These are phyloP conservation scores for Incumbomyces delicatus DNA, from an alignment of 2,329 filamentous ascomycete genomes.

Conservation along the genomic window DNA sequence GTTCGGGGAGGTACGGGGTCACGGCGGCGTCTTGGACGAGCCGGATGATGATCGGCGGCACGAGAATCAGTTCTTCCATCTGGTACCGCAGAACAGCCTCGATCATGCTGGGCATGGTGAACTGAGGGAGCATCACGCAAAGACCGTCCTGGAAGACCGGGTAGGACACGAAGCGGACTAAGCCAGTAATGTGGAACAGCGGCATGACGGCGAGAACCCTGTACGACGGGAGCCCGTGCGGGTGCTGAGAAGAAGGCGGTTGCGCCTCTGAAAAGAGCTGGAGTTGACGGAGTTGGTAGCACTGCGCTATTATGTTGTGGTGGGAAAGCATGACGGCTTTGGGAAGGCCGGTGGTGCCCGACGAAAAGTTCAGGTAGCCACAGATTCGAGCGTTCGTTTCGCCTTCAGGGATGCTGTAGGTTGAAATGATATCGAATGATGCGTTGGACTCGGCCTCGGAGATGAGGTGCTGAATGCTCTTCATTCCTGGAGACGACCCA, in stretches of 20 bases:
- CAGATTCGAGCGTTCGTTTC: constrained; percentile 41
- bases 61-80: constrained; percentile 47
- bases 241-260: background rate
- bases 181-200: constrained; percentile 52
- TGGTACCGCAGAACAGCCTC: constrained; percentile 43
- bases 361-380: constrained; percentile 59
- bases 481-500: constrained; percentile 41
- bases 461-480: constrained; percentile 28
- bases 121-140: constrained; percentile 54
- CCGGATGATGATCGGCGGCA: constrained; percentile 53
- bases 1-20: constrained; percentile 44
- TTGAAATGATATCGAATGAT: constrained; percentile 32
- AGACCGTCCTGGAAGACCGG: constrained; percentile 54
- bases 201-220: constrained; percentile 49
- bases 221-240: constrained; percentile 28
- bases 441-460: constrained; percentile 20
- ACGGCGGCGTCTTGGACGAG: constrained; percentile 45
- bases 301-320: constrained; percentile 50
- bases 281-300: constrained; percentile 48
- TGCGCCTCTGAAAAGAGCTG: constrained; percentile 8
- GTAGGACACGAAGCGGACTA: constrained; percentile 54
- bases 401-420: constrained; percentile 41
- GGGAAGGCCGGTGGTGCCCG: constrained; percentile 65
- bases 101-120: constrained; percentile 51
- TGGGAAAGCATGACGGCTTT: constrained; percentile 64